Conservation (phyloP, 352 stramenopile species). For the Halophytophthora batemanensis region DNA sequence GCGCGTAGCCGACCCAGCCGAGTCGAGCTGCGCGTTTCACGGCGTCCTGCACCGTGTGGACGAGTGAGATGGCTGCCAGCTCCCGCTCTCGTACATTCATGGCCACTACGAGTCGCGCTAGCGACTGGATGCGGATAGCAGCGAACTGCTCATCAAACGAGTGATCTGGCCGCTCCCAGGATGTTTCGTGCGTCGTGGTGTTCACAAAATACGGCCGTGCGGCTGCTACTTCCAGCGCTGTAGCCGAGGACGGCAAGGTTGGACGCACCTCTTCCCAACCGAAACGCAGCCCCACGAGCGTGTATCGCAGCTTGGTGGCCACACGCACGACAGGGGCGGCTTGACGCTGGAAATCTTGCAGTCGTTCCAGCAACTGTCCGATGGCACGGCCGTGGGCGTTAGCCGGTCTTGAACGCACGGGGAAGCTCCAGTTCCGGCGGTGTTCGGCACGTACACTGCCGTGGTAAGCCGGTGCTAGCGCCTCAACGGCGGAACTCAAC, state of each 20-base stretch:
- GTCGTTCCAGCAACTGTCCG: slow-evolving; percentile 40
- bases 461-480: slow-evolving; percentile 42
- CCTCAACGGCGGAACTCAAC: slow-evolving; percentile 11
- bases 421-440: slow-evolving; percentile 49
- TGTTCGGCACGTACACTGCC: slow-evolving; percentile 46
- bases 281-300: slow-evolving; percentile 54
- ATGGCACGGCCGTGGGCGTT: slow-evolving; percentile 51
- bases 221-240: background rate
- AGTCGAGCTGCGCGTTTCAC: slow-evolving; percentile 24
- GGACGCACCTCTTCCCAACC: slow-evolving; percentile 50
- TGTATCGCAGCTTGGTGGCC: slow-evolving; percentile 39
- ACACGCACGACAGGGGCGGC: slow-evolving; percentile 15
- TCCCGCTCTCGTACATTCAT: slow-evolving; percentile 18
- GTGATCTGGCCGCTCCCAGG: slow-evolving; percentile 60
- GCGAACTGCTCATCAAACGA: slow-evolving; percentile 66
- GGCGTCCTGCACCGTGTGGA: slow-evolving; percentile 29
- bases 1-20: slow-evolving; percentile 62
- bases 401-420: slow-evolving; percentile 37
- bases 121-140: slow-evolving; percentile 59
- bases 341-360: slow-evolving; percentile 23
- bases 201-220: slow-evolving; percentile 51
- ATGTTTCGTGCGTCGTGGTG: slow-evolving; percentile 30
- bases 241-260: background rate
- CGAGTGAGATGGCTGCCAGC: slow-evolving; percentile 45
- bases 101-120: slow-evolving; percentile 47